Conservation (phyloP, 768 basidiomycete genomes). For the Lactifluus piperatus region DNA sequence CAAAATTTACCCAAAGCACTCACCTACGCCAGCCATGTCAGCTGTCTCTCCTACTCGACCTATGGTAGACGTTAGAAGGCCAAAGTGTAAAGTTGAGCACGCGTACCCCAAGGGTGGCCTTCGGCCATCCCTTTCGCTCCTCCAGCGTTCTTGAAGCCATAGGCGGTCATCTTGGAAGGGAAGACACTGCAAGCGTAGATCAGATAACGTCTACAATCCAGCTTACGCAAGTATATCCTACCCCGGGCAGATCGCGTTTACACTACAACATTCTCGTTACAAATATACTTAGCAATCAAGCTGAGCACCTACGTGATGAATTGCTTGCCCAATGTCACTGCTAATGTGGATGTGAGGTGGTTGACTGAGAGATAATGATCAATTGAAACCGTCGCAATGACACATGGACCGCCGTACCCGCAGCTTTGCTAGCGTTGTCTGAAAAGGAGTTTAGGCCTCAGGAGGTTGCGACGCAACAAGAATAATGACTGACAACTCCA, state of each 20-base stretch:
- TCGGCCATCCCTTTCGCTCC: conserved; percentile 39
- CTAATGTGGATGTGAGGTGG: conserved; percentile 67
- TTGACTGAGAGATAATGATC: conserved; percentile 36
- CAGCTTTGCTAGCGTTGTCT: conserved; percentile 85
- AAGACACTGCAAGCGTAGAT: conserved; percentile 41
- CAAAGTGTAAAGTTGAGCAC: not conserved
- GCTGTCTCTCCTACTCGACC: conserved; percentile 56
- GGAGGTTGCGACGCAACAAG: not conserved
- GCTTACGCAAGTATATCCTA: conserved; percentile 24
- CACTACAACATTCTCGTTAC: conserved; percentile 33
- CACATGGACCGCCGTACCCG: conserved; percentile 24
- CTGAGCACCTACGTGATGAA: conserved; percentile 52
- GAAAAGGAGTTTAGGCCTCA: not conserved
- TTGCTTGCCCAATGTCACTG: conserved; percentile 49
- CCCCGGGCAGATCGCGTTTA: conserved; percentile 83
- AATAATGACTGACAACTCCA: conserved; percentile 63
- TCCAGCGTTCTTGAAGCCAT: conserved; percentile 47
- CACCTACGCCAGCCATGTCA: conserved; percentile 62
- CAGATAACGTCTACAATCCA: not conserved
- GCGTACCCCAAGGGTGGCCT: conserved; percentile 55
- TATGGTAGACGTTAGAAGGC: conserved; percentile 22
- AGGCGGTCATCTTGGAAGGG: conserved; percentile 81
- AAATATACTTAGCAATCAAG: not conserved
- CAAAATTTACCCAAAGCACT: conserved; percentile 15
- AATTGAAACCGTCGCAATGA: not conserved